Base-by-base conservation (phyloP, 2,329 filamentous ascomycete species). In the Tolypocladium guangdongense region DNA sequence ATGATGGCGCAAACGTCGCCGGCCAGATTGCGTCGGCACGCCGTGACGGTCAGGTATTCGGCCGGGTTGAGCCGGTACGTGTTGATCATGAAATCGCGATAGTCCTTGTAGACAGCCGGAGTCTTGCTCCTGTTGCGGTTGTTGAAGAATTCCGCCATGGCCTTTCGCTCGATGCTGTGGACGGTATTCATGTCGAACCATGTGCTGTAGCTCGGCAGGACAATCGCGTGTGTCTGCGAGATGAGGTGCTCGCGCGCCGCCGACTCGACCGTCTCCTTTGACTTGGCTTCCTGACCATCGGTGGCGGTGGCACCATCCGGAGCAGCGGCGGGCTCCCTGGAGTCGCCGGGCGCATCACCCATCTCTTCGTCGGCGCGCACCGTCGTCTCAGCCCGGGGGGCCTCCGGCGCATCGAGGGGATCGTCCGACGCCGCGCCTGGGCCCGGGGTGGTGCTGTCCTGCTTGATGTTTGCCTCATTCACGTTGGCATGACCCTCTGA, bases 51-150 rank as follows among this genome's bases (percentile, higher is more conserved):
- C 53, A 99, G 78, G 66, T 99, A 99, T 70, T 99, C 93, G 52
- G 90, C 81, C 6, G 93, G 93, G 67, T 97, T 99, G 54, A 99
- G 76, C 38, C 93, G 86, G 72, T 99, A 99, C 16, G 93, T 97
- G 74, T 99, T 99, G 74, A 99, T 90, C 93, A 99, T 99, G 67
- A 99, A 99, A 67, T 99, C 93, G 62, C 93, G 86, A 71, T 99
- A 99, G 67, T 99, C 93, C 72, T 97, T 97, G 77, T 99, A 99
- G 24, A 97, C 89, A 49, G 90, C 86, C 1, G 90, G 87, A 0
- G 93, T 99, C 75, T 99, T 99, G 83, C 93, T 97, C 64, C 93
- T 87, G 72, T 99, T 99, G 56, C 93, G 84, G 69, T 84, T 92
- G 75, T 99, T 99, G 81, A 99, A 99, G 74, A 97, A 99, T 69